phyloP scores from a whole-genome alignment of 371 early-diverging fungal species.

The Entomophthora muscae region DNA sequence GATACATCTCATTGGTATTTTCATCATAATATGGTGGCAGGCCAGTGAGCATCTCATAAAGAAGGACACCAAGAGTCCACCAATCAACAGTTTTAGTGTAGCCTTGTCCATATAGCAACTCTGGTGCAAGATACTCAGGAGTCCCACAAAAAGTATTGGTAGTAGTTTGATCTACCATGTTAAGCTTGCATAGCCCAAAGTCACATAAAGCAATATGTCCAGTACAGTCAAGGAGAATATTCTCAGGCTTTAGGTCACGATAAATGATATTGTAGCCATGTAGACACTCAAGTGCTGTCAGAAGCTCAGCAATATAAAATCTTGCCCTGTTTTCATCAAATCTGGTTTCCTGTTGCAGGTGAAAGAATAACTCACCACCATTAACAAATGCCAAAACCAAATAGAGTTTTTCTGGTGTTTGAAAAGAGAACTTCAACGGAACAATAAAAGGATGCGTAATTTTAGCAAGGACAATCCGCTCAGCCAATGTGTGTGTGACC shows the following conservation, averaged over 20 bases:
- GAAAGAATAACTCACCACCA: conserved; percentile 90
- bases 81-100: conserved; percentile 94
- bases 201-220: conserved; percentile 97
- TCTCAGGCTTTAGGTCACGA: conserved; percentile 89
- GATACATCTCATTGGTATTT: conserved; percentile 89
- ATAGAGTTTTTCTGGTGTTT: conserved; percentile 71
- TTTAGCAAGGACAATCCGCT: conserved; percentile 70
- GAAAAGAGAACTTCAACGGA: conserved; percentile 73
- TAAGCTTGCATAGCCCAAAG: conserved; percentile 93
- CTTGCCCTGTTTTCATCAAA: conserved; percentile 45
- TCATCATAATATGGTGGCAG: conserved; percentile 93
- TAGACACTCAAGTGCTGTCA: conserved; percentile 70
- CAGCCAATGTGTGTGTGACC: conserved; percentile 74
- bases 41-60: conserved; percentile 92
- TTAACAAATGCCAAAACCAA: conserved; percentile 82
- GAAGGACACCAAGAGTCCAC: conserved; percentile 94
- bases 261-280: conserved; percentile 79
- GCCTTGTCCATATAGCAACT: conserved; percentile 76
- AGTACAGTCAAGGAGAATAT: conserved; percentile 85
- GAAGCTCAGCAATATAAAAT: conserved; percentile 54
- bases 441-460: conserved; percentile 78
- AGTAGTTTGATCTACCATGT: conserved; percentile 80
- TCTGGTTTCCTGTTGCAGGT: conserved; percentile 59
- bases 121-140: conserved; percentile 98
- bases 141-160: conserved; percentile 98